Evolutionary conservation across 108 stramenopile species (phyloP).

Genomic region (Nannochloropsis salina): DNA sequence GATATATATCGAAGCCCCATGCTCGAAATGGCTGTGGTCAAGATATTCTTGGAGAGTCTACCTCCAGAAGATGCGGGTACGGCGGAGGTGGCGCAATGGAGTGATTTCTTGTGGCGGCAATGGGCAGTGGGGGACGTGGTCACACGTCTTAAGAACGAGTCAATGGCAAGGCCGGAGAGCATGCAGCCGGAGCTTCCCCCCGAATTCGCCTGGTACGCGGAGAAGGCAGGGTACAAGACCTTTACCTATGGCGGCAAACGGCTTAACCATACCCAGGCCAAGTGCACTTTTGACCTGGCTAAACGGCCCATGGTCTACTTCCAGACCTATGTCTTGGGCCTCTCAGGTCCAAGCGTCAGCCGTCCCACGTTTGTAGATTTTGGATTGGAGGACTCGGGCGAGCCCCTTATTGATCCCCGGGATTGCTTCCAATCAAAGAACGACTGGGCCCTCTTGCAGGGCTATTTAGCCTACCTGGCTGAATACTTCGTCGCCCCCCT

Average conservation of each 20-base stretch:
- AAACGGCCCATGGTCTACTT: slow-evolving; percentile 6
- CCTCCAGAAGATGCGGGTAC: slow-evolving; percentile 11
- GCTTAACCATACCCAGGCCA: background rate
- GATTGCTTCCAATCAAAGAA: background rate
- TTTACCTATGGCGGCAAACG: slow-evolving; percentile 5
- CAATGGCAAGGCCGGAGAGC: background rate
- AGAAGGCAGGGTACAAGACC: background rate
- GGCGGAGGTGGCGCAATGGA: background rate
- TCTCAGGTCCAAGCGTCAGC: background rate
- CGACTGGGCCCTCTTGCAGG: background rate
- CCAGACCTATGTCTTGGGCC: background rate
- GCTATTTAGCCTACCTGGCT: background rate
- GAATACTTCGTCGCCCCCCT: background rate
- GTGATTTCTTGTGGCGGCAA: slow-evolving; percentile 3
- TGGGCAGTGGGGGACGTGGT: slow-evolving; percentile 12
- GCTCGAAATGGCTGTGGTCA: background rate
- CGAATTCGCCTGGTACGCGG: background rate
- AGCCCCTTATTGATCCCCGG: background rate
- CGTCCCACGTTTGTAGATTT: background rate
- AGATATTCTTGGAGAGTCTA: slow-evolving; percentile 9
- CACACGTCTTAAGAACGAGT: background rate
- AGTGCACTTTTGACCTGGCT: background rate
- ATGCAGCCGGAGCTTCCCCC: slow-evolving; percentile 16
- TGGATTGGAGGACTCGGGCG: background rate
- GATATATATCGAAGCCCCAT: background rate